A percentile compares a stretch with the other conserved stretches of the same genome.
Conservation (phyloP, 2,329 filamentous ascomycete genomes). For the Ascochyta koolunga region DNA sequence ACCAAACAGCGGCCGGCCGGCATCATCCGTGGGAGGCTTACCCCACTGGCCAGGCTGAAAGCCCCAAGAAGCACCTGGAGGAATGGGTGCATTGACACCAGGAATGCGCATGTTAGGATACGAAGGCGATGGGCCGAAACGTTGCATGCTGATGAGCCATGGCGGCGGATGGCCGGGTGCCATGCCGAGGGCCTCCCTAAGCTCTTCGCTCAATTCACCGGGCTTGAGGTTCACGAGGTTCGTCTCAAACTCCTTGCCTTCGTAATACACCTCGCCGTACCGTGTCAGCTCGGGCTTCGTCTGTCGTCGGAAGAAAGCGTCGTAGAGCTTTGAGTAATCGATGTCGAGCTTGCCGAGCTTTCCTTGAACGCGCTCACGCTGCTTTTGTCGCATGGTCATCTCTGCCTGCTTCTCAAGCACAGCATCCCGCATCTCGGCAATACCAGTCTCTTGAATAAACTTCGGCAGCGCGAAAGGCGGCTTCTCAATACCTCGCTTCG, state of each 20-base stretch:
- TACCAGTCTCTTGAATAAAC: slow-evolving; percentile 97
- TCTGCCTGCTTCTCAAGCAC: slow-evolving; percentile 95
- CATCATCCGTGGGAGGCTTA: slow-evolving; percentile 93
- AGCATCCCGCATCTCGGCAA: slow-evolving; percentile 96
- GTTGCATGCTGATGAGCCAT: slow-evolving; percentile 97
- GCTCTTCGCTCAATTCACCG: slow-evolving; percentile 84
- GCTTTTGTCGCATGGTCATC: slow-evolving; percentile 90
- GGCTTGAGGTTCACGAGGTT: slow-evolving; percentile 89
- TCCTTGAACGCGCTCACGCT: slow-evolving; percentile 88
- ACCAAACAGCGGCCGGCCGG: slow-evolving; percentile 87
- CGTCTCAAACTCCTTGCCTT: slow-evolving; percentile 97
- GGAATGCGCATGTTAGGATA: slow-evolving; percentile 96
- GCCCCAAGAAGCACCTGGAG: slow-evolving; percentile 88
- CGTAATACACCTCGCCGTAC: slow-evolving; percentile 99
- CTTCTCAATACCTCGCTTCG: slow-evolving; percentile 96
- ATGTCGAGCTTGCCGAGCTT: slow-evolving; percentile 98
- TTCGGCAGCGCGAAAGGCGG: slow-evolving; percentile 89
- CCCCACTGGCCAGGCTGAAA: slow-evolving; percentile 96
- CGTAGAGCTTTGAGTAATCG: slow-evolving; percentile 97
- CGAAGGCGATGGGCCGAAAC: slow-evolving; percentile 88
- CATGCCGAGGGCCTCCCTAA: slow-evolving; percentile 93
- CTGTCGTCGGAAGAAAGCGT: slow-evolving; percentile 97
- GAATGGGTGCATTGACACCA: slow-evolving; percentile 90
- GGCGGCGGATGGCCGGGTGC: slow-evolving; percentile 90
- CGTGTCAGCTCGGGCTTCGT: slow-evolving; percentile 92